Evolutionary conservation across 2,329 filamentous ascomycete genomes (phyloP).

Genomic region (Trichoderma atrobrunneum): DNA sequence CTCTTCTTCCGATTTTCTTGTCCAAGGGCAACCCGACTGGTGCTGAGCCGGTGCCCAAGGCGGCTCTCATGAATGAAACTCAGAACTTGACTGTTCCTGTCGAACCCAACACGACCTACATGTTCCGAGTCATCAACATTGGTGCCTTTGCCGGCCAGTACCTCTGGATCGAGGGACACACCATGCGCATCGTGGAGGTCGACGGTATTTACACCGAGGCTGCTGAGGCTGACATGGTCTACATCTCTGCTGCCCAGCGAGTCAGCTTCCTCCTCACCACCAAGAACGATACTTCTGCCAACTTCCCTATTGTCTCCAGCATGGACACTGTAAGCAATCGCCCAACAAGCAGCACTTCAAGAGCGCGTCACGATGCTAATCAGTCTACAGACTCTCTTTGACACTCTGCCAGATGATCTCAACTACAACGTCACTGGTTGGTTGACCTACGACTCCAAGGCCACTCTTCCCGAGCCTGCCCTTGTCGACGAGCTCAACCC

Average conservation of each 20-base stretch:
- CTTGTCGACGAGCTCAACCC: constrained; percentile 60
- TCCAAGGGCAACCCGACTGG: constrained; percentile 54
- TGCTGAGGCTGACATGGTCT: constrained; percentile 59
- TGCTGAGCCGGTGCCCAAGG: constrained; percentile 64
- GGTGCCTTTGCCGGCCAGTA: constrained; percentile 69
- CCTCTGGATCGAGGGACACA: constrained; percentile 65
- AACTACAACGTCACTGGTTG: constrained; percentile 68
- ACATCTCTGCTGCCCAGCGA: constrained; percentile 66
- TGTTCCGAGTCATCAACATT: constrained; percentile 70
- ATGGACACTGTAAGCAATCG: constrained; percentile 61
- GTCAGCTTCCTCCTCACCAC: constrained; percentile 62
- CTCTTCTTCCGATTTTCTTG: constrained; percentile 49
- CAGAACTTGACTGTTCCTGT: constrained; percentile 58
- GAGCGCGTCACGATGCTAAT: neutral
- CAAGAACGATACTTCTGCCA: constrained; percentile 57
- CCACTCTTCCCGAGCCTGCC: constrained; percentile 47
- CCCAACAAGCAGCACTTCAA: neutral
- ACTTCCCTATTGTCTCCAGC: constrained; percentile 65
- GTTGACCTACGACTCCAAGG: constrained; percentile 55
- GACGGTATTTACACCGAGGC: constrained; percentile 68
- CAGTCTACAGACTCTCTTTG: constrained; percentile 57
- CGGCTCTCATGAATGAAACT: constrained; percentile 69
- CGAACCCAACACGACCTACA: constrained; percentile 66
- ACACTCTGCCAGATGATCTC: constrained; percentile 61
- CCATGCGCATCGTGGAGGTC: constrained; percentile 68